These are phyloP conservation scores for Abortiporus biennis DNA, from an alignment of 1,284 basidiomycete species.

Conservation along the genomic window DNA sequence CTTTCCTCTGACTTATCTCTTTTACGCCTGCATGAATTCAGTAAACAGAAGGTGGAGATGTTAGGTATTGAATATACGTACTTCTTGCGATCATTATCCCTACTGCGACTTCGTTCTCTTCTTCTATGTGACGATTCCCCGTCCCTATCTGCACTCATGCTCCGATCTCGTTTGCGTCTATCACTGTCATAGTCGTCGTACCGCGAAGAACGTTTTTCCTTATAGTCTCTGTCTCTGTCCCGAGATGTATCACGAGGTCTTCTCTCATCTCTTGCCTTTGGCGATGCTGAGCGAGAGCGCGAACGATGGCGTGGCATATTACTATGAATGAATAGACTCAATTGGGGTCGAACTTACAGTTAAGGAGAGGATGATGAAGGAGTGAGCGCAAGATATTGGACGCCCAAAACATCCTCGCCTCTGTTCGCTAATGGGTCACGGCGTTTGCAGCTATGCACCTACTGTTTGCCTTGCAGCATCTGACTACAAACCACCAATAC, in stretches of 20 bases:
- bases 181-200: conserved; percentile 29
- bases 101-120: conserved; percentile 33
- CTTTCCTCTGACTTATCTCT: conserved; percentile 76
- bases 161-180: conserved; percentile 34
- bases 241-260: conserved; percentile 17
- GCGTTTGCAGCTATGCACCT: too few relatives aligned
- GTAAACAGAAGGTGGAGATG: not conserved
- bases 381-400: too few relatives aligned
- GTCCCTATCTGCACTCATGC: conserved; percentile 34
- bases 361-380: not conserved
- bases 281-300: conserved; percentile 48
- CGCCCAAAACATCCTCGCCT: too few relatives aligned
- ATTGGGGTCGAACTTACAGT: not conserved
- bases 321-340: conserved; percentile 7
- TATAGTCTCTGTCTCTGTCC: conserved; percentile 14
- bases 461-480: too few relatives aligned
- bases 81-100: conserved; percentile 50
- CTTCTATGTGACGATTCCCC: conserved; percentile 29
- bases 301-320: conserved; percentile 30
- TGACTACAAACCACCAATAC: too few relatives aligned
- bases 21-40: conserved; percentile 50
- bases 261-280: conserved; percentile 33
- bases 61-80: conserved; percentile 26
- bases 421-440: too few relatives aligned
- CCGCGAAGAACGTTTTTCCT: conserved; percentile 22